Conservation (phyloP, 2,329 filamentous ascomycete species). For the Parastagonospora avenae region DNA sequence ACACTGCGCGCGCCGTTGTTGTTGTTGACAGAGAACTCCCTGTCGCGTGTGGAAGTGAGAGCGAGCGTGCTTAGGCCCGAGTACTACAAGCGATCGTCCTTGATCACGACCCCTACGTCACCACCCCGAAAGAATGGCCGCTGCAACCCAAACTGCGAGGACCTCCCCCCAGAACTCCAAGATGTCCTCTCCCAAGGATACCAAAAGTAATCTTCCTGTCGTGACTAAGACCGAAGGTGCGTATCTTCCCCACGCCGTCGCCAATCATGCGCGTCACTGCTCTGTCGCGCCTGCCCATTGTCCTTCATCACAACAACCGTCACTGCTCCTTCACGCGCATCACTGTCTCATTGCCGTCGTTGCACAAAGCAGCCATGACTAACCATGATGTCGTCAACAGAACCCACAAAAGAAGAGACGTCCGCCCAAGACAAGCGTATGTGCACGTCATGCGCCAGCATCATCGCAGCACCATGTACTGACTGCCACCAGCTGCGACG, state of each 20-base stretch:
- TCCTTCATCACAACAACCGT: not conserved
- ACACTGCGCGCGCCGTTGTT: slow-evolving; percentile 15
- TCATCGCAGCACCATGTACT: slow-evolving; percentile 23
- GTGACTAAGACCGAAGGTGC: slow-evolving; percentile 44
- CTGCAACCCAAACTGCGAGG: slow-evolving; percentile 41
- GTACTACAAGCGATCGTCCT: slow-evolving; percentile 37
- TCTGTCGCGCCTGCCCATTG: slow-evolving; percentile 3
- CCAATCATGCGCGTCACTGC: slow-evolving; percentile 1
- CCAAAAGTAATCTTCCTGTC: slow-evolving; percentile 39
- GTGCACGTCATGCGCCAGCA: slow-evolving; percentile 12
- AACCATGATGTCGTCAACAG: slow-evolving; percentile 23
- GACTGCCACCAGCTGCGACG: slow-evolving; percentile 18
- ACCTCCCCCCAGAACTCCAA: slow-evolving; percentile 44
- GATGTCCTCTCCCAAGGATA: slow-evolving; percentile 47
- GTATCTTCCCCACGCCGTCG: slow-evolving; percentile 16
- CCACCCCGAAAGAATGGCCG: slow-evolving; percentile 40
- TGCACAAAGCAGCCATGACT: slow-evolving; percentile 19
- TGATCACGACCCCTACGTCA: slow-evolving; percentile 42
- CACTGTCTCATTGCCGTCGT: slow-evolving; percentile 11
- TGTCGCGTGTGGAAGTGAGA: slow-evolving; percentile 30
- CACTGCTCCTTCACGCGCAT: slow-evolving; percentile 13
- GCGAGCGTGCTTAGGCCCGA: slow-evolving; percentile 26
- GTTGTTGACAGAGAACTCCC: slow-evolving; percentile 7
- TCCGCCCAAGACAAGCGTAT: slow-evolving; percentile 31
- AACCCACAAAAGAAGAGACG: slow-evolving; percentile 32